A percentile compares a stretch with the other conserved stretches of the same genome.
Conservation (phyloP, 371 early-diverging fungal species). For the Mucor mucedo region DNA sequence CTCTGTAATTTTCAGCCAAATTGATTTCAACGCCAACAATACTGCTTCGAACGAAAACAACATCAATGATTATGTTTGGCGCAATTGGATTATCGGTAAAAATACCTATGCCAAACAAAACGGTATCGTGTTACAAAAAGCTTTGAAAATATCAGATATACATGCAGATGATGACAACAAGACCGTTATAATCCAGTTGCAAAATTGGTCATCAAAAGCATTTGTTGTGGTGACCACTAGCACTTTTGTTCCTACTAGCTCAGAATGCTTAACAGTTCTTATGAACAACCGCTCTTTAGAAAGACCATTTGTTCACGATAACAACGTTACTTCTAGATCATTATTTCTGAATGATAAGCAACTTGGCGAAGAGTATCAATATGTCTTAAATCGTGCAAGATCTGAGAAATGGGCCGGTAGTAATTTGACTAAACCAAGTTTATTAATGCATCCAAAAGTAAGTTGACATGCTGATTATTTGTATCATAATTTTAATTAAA, state of each 20-base stretch:
- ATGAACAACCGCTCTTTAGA: background rate
- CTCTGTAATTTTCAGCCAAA: constrained; percentile 3
- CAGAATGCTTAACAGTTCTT: background rate
- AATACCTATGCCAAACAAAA: constrained; percentile 11
- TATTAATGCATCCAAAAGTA: constrained; percentile 57
- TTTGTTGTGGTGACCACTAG: constrained; percentile 34
- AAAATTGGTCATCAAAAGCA: constrained; percentile 22
- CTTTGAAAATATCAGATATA: constrained; percentile 16
- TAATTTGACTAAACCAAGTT: constrained; percentile 54
- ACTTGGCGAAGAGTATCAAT: constrained; percentile 63
- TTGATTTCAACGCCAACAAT: background rate
- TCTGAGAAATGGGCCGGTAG: constrained; percentile 59
- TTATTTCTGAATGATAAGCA: constrained; percentile 44
- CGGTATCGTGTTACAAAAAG: constrained; percentile 2
- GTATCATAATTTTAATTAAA: background rate
- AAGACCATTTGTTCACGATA: background rate
- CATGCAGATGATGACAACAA: constrained; percentile 16
- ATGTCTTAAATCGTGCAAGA: constrained; percentile 56
- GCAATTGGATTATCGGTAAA: constrained; percentile 23
- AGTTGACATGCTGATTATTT: background rate
- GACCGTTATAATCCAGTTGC: constrained; percentile 15
- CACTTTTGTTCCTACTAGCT: constrained; percentile 32
- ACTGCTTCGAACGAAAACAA: background rate
- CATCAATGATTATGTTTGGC: constrained; percentile 16
- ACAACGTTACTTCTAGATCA: constrained; percentile 2